These are phyloP conservation scores for Xylaria flabelliformis DNA, from an alignment of 495 filamentous ascomycete species.

Conservation along the genomic window DNA sequence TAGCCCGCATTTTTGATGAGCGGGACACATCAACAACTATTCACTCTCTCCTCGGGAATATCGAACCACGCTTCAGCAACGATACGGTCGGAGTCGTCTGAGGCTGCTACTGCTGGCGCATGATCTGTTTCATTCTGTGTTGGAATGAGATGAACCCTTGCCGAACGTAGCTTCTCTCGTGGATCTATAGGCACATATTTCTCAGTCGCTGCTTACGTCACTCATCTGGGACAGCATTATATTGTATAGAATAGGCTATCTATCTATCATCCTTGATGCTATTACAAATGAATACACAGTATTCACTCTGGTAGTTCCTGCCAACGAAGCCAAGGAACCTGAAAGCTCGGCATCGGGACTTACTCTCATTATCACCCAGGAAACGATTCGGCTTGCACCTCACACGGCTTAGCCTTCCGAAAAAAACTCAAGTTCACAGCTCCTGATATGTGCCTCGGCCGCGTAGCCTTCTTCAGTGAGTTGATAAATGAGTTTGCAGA, in stretches of 20 bases:
- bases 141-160: neutral
- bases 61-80: neutral
- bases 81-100: neutral
- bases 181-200: neutral
- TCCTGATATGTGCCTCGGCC: neutral
- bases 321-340: neutral
- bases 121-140: neutral
- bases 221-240: neutral
- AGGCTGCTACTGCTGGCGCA: neutral
- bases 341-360: neutral
- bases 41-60: neutral
- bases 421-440: constrained; percentile 13
- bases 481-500: no score
- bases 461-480: no score
- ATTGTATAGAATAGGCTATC: neutral
- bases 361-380: neutral
- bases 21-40: neutral
- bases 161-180: neutral
- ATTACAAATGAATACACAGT: neutral
- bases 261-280: neutral
- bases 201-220: neutral
- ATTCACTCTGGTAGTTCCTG: neutral
- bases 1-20: neutral
- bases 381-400: neutral
- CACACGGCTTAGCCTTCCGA: constrained; percentile 4